A percentile compares a stretch with the other conserved stretches of the same genome.
These are phyloP conservation scores for Solanum sitiens DNA, from an alignment of 257 asterid genomes.

Conservation along the genomic window DNA sequence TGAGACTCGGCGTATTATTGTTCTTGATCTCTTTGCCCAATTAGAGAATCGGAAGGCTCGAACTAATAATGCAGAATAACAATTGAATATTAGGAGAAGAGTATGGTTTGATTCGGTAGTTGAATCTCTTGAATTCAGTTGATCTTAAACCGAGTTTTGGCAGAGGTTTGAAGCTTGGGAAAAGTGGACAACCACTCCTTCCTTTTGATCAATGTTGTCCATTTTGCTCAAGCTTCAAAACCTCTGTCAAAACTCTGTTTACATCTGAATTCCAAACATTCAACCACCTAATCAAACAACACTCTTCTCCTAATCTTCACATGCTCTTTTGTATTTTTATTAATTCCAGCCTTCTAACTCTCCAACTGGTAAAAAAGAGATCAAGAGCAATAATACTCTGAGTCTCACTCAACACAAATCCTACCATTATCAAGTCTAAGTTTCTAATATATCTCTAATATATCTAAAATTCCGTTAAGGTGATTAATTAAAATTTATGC, in stretches of 20 bases:
- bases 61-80: no score
- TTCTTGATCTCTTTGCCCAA: no score
- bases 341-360: slow-evolving; percentile 22
- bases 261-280: slow-evolving; percentile 42
- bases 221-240: slow-evolving; percentile 46
- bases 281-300: slow-evolving; percentile 58
- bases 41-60: no score
- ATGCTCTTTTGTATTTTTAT: slow-evolving; percentile 29
- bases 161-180: slow-evolving; percentile 28
- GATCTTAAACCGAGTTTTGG: slow-evolving; percentile 15
- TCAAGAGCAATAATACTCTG: slow-evolving; percentile 41
- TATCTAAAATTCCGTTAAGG: slow-evolving; percentile 53
- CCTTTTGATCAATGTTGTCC: slow-evolving; percentile 9
- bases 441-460: slow-evolving; percentile 29
- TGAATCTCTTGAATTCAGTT: no score
- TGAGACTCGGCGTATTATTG: no score
- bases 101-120: no score
- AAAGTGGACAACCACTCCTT: slow-evolving; percentile 20
- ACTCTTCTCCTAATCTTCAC: slow-evolving; percentile 41
- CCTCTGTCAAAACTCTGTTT: slow-evolving; percentile 29
- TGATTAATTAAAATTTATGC: slow-evolving; percentile 23
- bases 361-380: slow-evolving; percentile 47
- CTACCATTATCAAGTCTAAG: slow-evolving; percentile 36
- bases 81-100: no score
- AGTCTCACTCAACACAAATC: slow-evolving; percentile 47